A percentile compares a stretch with the other conserved stretches of the same genome.
phyloP scores from a whole-genome alignment of 192 early-diverging fungal species.

The Lunasporangiospora selenospora region DNA sequence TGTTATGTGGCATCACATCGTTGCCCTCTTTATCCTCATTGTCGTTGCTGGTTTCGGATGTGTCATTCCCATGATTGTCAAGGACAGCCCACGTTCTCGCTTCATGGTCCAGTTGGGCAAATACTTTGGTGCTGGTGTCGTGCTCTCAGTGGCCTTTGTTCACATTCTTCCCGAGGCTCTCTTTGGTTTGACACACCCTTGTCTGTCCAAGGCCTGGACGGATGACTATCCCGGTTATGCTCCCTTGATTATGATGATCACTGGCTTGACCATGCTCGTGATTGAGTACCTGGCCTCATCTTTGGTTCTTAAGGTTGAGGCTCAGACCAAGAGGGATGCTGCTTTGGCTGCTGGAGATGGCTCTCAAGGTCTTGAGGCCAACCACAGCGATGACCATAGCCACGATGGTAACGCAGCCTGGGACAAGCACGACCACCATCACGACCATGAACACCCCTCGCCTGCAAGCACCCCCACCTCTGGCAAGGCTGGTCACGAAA shows the following conservation, averaged over 20 bases:
- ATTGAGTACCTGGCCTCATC: slow-evolving; percentile 62
- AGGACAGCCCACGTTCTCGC: slow-evolving; percentile 17
- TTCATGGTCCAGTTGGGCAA: slow-evolving; percentile 38
- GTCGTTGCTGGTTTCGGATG: slow-evolving; percentile 53
- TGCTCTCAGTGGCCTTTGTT: slow-evolving; percentile 79
- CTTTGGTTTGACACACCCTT: slow-evolving; percentile 61
- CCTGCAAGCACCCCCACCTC: slow-evolving; percentile 39
- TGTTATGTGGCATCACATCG: slow-evolving; percentile 54
- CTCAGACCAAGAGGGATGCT: slow-evolving; percentile 14
- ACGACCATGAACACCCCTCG: slow-evolving; percentile 19
- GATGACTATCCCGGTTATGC: slow-evolving; percentile 61
- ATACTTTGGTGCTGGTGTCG: slow-evolving; percentile 67
- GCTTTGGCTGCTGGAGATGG: background rate
- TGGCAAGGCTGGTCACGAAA: background rate
- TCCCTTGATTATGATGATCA: slow-evolving; percentile 70
- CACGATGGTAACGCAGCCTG: background rate
- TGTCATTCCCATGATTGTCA: slow-evolving; percentile 53
- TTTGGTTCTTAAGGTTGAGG: slow-evolving; percentile 31
- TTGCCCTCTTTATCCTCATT: slow-evolving; percentile 62
- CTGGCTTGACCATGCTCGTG: slow-evolving; percentile 71
- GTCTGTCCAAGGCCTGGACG: slow-evolving; percentile 60
- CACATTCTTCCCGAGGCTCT: slow-evolving; percentile 76
- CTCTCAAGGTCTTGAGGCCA: background rate
- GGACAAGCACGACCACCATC: background rate
- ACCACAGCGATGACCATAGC: background rate